Evolutionary conservation across 805 yeast genomes (phyloP).

Genomic region (Clavispora carvajalis): DNA sequence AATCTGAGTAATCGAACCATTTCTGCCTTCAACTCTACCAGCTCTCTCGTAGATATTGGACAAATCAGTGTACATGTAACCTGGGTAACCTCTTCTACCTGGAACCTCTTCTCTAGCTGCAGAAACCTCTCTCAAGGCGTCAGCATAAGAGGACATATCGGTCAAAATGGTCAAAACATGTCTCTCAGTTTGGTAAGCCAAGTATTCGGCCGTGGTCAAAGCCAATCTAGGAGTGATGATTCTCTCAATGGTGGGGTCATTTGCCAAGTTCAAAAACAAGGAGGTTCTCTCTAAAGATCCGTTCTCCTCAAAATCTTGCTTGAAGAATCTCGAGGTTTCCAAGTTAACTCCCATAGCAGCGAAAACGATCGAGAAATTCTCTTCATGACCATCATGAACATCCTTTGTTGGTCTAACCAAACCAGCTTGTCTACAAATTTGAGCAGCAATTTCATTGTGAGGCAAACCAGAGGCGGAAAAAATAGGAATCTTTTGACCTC

Average conservation of each 20-base stretch:
- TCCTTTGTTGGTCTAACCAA: constrained; percentile 98
- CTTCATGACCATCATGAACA: constrained; percentile 99
- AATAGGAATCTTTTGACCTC: constrained; percentile 99
- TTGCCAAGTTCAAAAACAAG: constrained; percentile 93
- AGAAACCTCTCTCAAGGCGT: constrained; percentile 98
- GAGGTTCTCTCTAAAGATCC: constrained; percentile 98
- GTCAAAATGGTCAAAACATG: constrained; percentile 97
- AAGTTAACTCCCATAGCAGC: constrained; percentile 99
- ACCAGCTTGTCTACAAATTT: constrained; percentile 99
- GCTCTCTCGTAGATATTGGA: constrained; percentile 99
- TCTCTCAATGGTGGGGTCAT: constrained; percentile 99
- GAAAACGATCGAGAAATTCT: constrained; percentile 96
- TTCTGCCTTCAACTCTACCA: constrained; percentile 99
- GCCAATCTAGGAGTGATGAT: constrained; percentile 99
- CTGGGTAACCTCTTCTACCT: constrained; percentile 99
- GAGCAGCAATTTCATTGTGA: constrained; percentile 99
- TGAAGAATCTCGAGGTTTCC: constrained; percentile 97
- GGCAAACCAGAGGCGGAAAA: constrained; percentile 99
- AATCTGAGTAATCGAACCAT: constrained; percentile 98
- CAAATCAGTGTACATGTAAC: constrained; percentile 99
- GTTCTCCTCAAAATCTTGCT: constrained; percentile 98
- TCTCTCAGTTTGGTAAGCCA: constrained; percentile 98
- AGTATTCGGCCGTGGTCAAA: constrained; percentile 94
- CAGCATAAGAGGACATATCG: constrained; percentile 99
- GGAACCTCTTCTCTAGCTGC: constrained; percentile 99